Conservation (phyloP, 352 stramenopile genomes). For the Aphanomyces astaci region DNA sequence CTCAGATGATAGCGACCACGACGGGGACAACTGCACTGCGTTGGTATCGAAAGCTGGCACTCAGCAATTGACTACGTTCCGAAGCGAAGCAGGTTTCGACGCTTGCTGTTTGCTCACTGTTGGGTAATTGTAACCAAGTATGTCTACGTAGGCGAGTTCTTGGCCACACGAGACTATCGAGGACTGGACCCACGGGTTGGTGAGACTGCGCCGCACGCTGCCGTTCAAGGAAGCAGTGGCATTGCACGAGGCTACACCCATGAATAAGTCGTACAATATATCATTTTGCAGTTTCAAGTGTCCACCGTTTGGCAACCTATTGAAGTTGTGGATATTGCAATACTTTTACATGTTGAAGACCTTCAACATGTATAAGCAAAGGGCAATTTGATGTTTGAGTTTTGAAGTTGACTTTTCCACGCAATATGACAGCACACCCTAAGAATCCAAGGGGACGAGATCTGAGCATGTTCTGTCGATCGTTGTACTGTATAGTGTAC, state of each 20-base stretch:
- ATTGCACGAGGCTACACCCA: slow-evolving; percentile 74
- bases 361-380: too few relatives aligned
- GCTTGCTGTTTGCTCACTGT: not conserved
- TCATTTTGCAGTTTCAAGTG: too few relatives aligned
- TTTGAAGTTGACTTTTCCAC: too few relatives aligned
- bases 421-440: too few relatives aligned
- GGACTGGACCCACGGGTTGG: slow-evolving; percentile 76
- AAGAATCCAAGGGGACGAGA: too few relatives aligned
- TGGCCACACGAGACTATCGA: slow-evolving; percentile 60
- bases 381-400: too few relatives aligned
- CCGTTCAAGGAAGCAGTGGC: slow-evolving; percentile 56
- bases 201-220: slow-evolving; percentile 67
- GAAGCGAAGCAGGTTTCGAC: slow-evolving; percentile 47
- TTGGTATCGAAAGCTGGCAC: slow-evolving; percentile 50
- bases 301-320: too few relatives aligned
- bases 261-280: slow-evolving; percentile 26
- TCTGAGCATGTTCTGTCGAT: too few relatives aligned
- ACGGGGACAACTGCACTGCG: slow-evolving; percentile 29
- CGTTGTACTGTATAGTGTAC: too few relatives aligned
- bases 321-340: too few relatives aligned
- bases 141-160: slow-evolving; percentile 39
- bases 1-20: slow-evolving; percentile 29
- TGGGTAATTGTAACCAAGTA: too few relatives aligned
- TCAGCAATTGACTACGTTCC: slow-evolving; percentile 50
- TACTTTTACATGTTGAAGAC: too few relatives aligned